Base-by-base conservation (phyloP, 129 eudicot species). In the Mikania micrantha region DNA sequence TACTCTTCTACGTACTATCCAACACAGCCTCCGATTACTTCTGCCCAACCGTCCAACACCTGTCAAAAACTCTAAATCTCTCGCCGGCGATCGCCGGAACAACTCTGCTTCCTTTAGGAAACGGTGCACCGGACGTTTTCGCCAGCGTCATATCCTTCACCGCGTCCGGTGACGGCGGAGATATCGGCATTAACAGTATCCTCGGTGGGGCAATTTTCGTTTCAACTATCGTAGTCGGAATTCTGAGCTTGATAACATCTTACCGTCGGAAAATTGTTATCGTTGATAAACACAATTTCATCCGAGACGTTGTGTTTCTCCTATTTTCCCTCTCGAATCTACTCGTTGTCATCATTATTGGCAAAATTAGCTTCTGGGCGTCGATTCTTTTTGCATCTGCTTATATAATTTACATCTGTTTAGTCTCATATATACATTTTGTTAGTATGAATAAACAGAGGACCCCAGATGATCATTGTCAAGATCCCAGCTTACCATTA, bases 271-370 rank as follows among this genome's bases (percentile, higher is more conserved):
- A 75, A 47, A 49, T 16, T 13, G 74, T 80, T 3, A 10, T 7
- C 0, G 68, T 88, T 19, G 83, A 85, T 50, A 70, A 70, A 25
- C 38, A 66, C 0, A 82, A 89, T 31, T 88, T 88, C 50, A 34
- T 88, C 11, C 64, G 95, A 78, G 91, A 88, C 42, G 81, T 82
- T 0, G 61, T 85, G 12, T 88, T 82, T 70, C 76, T 85, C 36
- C 76, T 88, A 2, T 78, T 82, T 13, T 49, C 87, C 21, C 88
- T 88, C 8, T 9, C 65, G 38, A 77, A 66, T 66, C 76, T 88
- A 31, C 25, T 82, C 6, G 32, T 63, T 9, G 80, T 88, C 68
- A 27, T 80, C 44, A 16, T 75, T 19, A 47, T 67, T 27, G 86
- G 84, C 22, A 50, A 31, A 12, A 72, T 86, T 13, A 80, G 32